phyloP scores from a whole-genome alignment of 768 basidiomycete genomes.

The Leccinellum albellum region DNA sequence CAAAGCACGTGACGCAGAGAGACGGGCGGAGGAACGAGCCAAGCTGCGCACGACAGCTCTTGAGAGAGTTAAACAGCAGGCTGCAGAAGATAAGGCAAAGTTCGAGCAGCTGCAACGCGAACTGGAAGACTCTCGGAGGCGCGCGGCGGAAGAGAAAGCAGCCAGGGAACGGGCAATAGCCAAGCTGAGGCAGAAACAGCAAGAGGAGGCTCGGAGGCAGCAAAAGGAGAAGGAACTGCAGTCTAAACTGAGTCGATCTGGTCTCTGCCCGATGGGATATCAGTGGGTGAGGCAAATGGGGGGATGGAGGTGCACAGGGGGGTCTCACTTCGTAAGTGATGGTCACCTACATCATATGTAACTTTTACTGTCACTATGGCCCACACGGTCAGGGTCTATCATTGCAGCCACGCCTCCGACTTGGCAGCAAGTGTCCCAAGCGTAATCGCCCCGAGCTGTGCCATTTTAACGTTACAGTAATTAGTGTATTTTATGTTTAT shows the following conservation, averaged over 20 bases:
- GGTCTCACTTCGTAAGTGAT: slow-evolving; percentile 39
- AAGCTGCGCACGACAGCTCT: slow-evolving; percentile 17
- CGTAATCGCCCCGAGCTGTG: not conserved
- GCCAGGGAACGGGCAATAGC: slow-evolving; percentile 24
- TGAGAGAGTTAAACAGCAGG: slow-evolving; percentile 17
- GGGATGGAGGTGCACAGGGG: slow-evolving; percentile 48
- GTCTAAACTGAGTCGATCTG: slow-evolving; percentile 41
- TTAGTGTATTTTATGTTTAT: too few relatives aligned
- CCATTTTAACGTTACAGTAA: not conserved
- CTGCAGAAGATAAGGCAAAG: slow-evolving; percentile 17
- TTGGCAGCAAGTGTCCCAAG: not conserved
- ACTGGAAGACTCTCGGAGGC: slow-evolving; percentile 24
- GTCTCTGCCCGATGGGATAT: slow-evolving; percentile 46
- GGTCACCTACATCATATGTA: slow-evolving; percentile 21
- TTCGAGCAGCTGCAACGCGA: slow-evolving; percentile 23
- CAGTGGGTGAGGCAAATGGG: slow-evolving; percentile 38
- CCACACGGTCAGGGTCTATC: not conserved
- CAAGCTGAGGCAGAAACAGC: slow-evolving; percentile 30
- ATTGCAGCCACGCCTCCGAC: not conserved
- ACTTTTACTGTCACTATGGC: not conserved
- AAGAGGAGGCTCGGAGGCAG: slow-evolving; percentile 36
- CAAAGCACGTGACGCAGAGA: slow-evolving; percentile 16
- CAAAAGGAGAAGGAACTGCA: slow-evolving; percentile 33
- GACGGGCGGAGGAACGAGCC: slow-evolving; percentile 23
- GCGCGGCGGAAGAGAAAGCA: slow-evolving; percentile 19